Evolutionary conservation across 2,329 filamentous ascomycete species (phyloP), one percentile per base, ranked within the genome.

Genomic region (Sordariomycetes sp.): DNA sequence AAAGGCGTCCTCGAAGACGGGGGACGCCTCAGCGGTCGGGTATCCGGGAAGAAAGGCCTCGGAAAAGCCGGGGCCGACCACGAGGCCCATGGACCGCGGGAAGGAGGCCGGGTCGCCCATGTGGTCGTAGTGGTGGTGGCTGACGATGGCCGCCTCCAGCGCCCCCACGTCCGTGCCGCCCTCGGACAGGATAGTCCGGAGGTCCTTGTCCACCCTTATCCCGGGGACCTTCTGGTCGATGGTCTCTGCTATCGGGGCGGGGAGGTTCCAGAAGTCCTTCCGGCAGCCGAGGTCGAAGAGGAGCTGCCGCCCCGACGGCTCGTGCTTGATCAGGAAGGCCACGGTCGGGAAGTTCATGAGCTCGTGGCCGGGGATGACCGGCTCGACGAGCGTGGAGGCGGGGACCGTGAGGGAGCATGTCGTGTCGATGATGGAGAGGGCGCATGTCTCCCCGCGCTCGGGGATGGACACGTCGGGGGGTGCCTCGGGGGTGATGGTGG

Each of bases 61-160:
- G 52, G 73, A 76, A 65, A 81, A 77, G 0, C 79, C 79, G 0
- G 79, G 75, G 0, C 80, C 80, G 3, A 81, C 78, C 37, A 82
- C 62, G 0, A 83, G 62, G 8, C 74, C 70, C 0, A 77, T 79
- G 1, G 62, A 66, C 0, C 62, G 1, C 0, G 77, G 76, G 54
- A 82, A 82, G 0, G 64, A 67, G 0, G 73, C 71, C 0, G 73
- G 69, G 58, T 81, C 74, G 0, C 80, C 81, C 7, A 73, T 75
- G 58, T 83, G 80, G 62, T 83, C 34, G 34, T 35, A 35, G 34
- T 35, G 34, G 34, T 48, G 43, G 43, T 18, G 43, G 28, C 51
- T 58, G 10, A 58, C 20, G 40, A 58, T 58, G n/a, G 57, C 57
- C 18, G 57, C 57, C 51, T 58, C 57, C 7, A 58, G n/a, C 8